Base-by-base conservation (phyloP, 169 alveolate genomes). In the Neospora caninum region DNA sequence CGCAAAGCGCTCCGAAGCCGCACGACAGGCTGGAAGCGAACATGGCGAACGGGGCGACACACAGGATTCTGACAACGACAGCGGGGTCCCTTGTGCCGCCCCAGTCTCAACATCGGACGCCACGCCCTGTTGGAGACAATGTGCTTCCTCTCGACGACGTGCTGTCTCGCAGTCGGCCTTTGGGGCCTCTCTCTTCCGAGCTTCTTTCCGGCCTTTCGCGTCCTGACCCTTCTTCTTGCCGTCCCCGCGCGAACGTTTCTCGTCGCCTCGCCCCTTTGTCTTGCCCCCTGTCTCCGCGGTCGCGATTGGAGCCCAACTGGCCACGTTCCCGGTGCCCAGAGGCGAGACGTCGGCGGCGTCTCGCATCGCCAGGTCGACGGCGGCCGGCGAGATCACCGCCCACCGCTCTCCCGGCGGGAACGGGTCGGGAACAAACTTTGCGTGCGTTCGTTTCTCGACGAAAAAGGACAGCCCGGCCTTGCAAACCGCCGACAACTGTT, bases 341-440 rank as follows among this genome's bases (percentile, higher is more conserved):
- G 64, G 64, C 7, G 64, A 18, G 64, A 53, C 64, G 64, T 53
- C 64, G 64, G 64, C 64, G 64, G 73, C 73, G 73, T 64, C 73
- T 6, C 73, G 73, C 34, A 64, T 16, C n/a, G 73, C 73, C 34
- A 64, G 31, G 34, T 64, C 73, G 73, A 64, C 73, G 31, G 73
- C 73, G 73, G n/a, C 31, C 73, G 73, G 73, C 7, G 73, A 1
- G 34, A 64, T 16, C 73, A 64, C 34, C 22, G 45, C 86, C 86
- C 86, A 78, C 20, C 86, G 39, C 45, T 78, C 86, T n/a, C 43
- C 86, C 1, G 86, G 43, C 43, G 86, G 86, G 34, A 64, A 27
- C 34, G 73, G 73, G 16, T 64, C 73, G 73, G 73, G 34, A 27
- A 27, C 73, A 29, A 64, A 64, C 73, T 64, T 27, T 16, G 73